Conservation (phyloP, 768 basidiomycete genomes). For the Russula emetica region DNA sequence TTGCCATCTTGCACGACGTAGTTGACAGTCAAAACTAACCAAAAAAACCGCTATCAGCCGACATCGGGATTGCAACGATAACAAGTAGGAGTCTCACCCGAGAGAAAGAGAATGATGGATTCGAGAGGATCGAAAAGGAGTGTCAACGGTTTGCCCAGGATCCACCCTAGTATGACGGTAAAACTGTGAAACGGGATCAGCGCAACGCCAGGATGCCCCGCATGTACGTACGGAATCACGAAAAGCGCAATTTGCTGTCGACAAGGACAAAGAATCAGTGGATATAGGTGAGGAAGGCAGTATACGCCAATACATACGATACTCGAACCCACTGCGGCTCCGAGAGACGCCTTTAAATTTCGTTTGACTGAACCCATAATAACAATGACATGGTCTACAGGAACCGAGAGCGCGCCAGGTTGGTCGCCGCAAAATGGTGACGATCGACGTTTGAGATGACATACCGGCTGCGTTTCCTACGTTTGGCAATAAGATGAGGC, state of each 20-base stretch:
- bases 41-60: neutral
- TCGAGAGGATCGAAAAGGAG: slow-evolving; percentile 51
- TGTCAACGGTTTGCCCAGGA: slow-evolving; percentile 70
- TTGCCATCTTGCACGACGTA: slow-evolving; percentile 81
- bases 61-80: neutral
- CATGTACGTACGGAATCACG: slow-evolving; percentile 67
- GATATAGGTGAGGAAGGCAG: neutral
- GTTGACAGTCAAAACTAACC: slow-evolving; percentile 72
- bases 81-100: slow-evolving; percentile 34
- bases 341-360: slow-evolving; percentile 80
- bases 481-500: slow-evolving; percentile 83
- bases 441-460: slow-evolving; percentile 22
- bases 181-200: slow-evolving; percentile 43
- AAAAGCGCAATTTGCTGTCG: slow-evolving; percentile 79
- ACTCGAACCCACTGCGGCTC: slow-evolving; percentile 85
- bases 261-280: neutral
- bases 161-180: slow-evolving; percentile 75
- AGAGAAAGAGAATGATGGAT: slow-evolving; percentile 42
- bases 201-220: neutral
- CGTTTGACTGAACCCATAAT: slow-evolving; percentile 88
- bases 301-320: slow-evolving; percentile 49
- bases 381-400: slow-evolving; percentile 78
- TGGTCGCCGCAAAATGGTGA: neutral
- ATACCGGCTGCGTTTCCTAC: slow-evolving; percentile 84
- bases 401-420: slow-evolving; percentile 1